Base-by-base conservation (phyloP, 495 filamentous ascomycete genomes). In the Sporormia fimetaria region DNA sequence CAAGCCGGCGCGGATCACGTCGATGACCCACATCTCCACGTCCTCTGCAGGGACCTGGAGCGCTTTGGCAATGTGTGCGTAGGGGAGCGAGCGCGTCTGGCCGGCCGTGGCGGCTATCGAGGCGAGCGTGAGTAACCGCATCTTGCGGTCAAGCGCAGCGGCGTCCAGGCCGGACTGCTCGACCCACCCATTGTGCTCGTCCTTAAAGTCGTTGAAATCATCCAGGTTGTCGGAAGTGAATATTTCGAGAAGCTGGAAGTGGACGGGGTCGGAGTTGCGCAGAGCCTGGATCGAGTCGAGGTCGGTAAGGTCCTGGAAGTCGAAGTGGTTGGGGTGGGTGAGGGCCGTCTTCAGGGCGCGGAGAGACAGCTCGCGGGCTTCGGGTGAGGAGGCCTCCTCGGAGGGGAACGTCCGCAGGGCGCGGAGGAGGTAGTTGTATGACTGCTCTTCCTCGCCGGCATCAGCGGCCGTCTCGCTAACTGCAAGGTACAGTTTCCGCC, bases 11-110 rank as follows among this genome's bases (percentile, higher is more conserved):
- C 92, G 82, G 63, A 98, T 94, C 34, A 88, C 85, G 62, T 98
- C 92, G 49, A 98, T 98, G 36, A 94, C 81, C 90, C 90, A 98
- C 71, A 86, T 80, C 70, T 98, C 90, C 7, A 94, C 84, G 31
- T 95, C 85, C 41, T 81, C 77, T 20, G 59, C 49, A 12, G 82
- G 75, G 27, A 98, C 76, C 59, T 87, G 79, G 24, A 98, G 74
- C 4, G 84, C 76, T 42, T 79, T 75, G 28, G 81, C 72, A 54
- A 98, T 94, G 42, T 73, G 70, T 47, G 67, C 68, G 64, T 98
- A 98, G 23, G 86, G 78, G 27, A 98, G 74, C 37, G 85, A 82
- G 42, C 87, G 80, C 49, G 75, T 83, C 11, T 77, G 75, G 11
- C 47, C 33, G 1, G 81, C 81, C 44, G 78, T 73, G 21, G 92